A percentile compares a stretch with the other conserved stretches of the same genome.
phyloP scores from a whole-genome alignment of 257 asterid genomes.

The Solanum sparsipilum region DNA sequence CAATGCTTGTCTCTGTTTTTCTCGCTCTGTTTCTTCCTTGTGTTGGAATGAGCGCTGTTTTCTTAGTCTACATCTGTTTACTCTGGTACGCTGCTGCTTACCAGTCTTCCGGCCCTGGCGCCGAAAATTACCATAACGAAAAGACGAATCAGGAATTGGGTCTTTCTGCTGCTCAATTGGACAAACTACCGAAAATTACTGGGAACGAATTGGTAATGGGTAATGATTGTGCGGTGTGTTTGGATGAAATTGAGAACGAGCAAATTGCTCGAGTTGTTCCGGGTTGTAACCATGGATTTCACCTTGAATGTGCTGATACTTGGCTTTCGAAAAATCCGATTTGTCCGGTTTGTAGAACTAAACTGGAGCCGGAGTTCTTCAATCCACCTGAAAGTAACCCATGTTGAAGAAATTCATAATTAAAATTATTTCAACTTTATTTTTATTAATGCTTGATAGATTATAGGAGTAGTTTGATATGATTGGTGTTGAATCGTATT shows the following conservation, averaged over 20 bases:
- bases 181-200: conserved; percentile 44
- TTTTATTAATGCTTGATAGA: background rate
- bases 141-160: conserved; percentile 14
- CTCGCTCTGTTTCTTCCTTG: conserved; percentile 82
- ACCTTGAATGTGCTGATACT: conserved; percentile 58
- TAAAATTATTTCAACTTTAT: background rate
- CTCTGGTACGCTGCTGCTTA: conserved; percentile 57
- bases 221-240: conserved; percentile 71
- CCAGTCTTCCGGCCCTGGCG: background rate
- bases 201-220: conserved; percentile 62
- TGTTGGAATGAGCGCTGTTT: conserved; percentile 73
- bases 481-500: background rate
- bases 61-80: conserved; percentile 67
- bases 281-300: conserved; percentile 87
- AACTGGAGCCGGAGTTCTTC: conserved; percentile 39
- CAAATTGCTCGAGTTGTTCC: conserved; percentile 64
- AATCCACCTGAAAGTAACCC: conserved; percentile 35
- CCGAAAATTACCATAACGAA: background rate
- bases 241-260: conserved; percentile 54
- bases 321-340: conserved; percentile 59
- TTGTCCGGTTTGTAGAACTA: conserved; percentile 74
- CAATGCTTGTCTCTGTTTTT: conserved; percentile 62
- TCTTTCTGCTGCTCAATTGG: background rate
- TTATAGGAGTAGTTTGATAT: background rate
- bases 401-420: conserved; percentile 16